phyloP scores from a whole-genome alignment of 495 filamentous ascomycete species.

The Hypoxylon intermedium region DNA sequence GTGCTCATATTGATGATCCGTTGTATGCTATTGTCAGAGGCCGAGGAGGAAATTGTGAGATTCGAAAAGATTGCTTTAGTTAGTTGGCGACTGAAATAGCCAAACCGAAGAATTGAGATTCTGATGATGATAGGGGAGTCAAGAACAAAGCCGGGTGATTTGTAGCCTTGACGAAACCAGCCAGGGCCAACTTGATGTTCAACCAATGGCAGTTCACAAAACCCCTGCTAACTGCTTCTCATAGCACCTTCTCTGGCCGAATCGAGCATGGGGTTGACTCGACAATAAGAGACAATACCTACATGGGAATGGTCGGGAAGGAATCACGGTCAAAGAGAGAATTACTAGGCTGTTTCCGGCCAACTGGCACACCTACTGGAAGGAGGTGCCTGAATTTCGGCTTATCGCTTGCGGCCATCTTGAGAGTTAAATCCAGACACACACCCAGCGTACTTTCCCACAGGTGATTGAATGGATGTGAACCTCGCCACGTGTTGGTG shows the following conservation, averaged over 20 bases:
- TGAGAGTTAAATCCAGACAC: neutral
- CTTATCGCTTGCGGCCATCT: slow-evolving; percentile 11
- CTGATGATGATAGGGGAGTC: neutral
- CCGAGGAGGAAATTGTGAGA: neutral
- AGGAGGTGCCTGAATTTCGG: neutral
- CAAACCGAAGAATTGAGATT: neutral
- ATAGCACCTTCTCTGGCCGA: no score
- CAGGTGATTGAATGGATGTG: slow-evolving; percentile 5
- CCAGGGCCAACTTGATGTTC: neutral
- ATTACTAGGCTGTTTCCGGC: slow-evolving; percentile 19
- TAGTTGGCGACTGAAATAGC: neutral
- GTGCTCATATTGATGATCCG: slow-evolving; percentile 11
- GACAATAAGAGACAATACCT: no score
- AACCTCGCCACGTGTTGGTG: slow-evolving; percentile 20
- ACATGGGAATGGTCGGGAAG: no score
- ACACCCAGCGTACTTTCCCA: neutral
- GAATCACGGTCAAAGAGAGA: neutral
- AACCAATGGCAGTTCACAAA: neutral
- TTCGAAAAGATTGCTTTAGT: neutral
- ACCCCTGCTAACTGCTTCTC: no score
- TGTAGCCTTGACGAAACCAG: slow-evolving; percentile 19
- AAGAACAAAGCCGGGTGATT: slow-evolving; percentile 7
- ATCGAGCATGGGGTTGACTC: no score
- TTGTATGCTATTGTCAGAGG: neutral
- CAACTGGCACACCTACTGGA: neutral